Evolutionary conservation across 1,139 yeast species (phyloP).

Genomic region (Suhomyces chickasaworum): DNA sequence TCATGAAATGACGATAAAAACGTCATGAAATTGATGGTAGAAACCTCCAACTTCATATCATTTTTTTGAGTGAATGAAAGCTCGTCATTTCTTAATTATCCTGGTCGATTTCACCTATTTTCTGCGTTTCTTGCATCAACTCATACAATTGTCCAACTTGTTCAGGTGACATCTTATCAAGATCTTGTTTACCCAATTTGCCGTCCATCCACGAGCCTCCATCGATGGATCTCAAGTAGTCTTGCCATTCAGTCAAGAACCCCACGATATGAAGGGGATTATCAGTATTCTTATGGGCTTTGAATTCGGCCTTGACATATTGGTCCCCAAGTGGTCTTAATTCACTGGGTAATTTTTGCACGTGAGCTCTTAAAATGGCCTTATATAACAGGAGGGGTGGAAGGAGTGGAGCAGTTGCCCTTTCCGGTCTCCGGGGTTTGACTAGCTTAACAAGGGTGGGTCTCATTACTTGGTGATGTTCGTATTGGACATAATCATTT

Average conservation of each 20-base stretch:
- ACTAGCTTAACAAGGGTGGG: constrained; percentile 49
- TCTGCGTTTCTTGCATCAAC: constrained; percentile 49
- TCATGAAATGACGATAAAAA: too few species aligned
- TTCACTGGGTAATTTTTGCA: constrained; percentile 58
- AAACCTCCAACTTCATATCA: too few species aligned
- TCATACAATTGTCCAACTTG: constrained; percentile 76
- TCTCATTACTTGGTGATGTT: too few species aligned
- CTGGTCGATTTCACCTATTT: constrained; percentile 54
- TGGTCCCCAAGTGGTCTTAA: constrained; percentile 83
- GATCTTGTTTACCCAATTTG: constrained; percentile 61
- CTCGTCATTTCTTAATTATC: background rate
- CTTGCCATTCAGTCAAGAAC: constrained; percentile 92
- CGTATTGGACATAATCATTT: too few species aligned
- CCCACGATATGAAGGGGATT: constrained; percentile 95
- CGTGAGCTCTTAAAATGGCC: constrained; percentile 78
- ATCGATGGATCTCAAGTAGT: constrained; percentile 70
- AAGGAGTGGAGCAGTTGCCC: constrained; percentile 59
- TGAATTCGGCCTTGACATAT: constrained; percentile 87
- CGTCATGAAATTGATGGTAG: too few species aligned
- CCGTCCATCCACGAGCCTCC: constrained; percentile 79
- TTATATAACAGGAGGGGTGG: constrained; percentile 83
- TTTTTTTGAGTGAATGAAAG: too few species aligned
- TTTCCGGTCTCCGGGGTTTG: constrained; percentile 58
- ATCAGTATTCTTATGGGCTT: constrained; percentile 78
- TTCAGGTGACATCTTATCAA: constrained; percentile 87